These are phyloP conservation scores for Populus deltoides DNA, from an alignment of 345 rosid genomes.

Conservation along the genomic window DNA sequence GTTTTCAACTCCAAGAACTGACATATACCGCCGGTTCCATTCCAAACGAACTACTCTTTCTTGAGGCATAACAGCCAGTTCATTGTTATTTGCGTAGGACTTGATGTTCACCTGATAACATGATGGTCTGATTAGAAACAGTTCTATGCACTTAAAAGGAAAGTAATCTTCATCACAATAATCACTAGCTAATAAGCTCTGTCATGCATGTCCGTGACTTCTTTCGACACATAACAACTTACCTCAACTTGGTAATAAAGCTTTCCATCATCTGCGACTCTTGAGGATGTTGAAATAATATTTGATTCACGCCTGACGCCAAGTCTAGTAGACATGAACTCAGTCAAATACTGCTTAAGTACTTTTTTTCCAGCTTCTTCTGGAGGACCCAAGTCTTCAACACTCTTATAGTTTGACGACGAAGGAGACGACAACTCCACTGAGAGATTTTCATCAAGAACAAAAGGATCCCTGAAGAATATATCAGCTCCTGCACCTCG, in stretches of 20 bases:
- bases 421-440: slow-evolving; percentile 97
- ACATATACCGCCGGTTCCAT: slow-evolving; percentile 85
- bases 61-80: slow-evolving; percentile 88
- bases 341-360: slow-evolving; percentile 80
- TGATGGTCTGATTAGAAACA: not conserved
- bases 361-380: slow-evolving; percentile 80
- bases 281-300: slow-evolving; percentile 64
- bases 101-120: slow-evolving; percentile 75
- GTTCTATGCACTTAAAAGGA: not conserved
- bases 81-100: slow-evolving; percentile 86
- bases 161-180: not conserved
- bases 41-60: slow-evolving; percentile 78
- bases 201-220: not conserved
- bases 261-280: slow-evolving; percentile 87
- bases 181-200: not conserved
- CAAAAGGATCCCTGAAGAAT: slow-evolving; percentile 83
- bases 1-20: slow-evolving; percentile 88
- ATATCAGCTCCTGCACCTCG: slow-evolving; percentile 93
- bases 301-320: slow-evolving; percentile 75
- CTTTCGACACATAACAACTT: slow-evolving; percentile 6
- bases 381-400: slow-evolving; percentile 84
- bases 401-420: slow-evolving; percentile 68
- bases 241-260: slow-evolving; percentile 93
- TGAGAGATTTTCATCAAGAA: slow-evolving; percentile 79
- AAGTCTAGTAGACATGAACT: slow-evolving; percentile 96